Base-by-base conservation (phyloP, 805 yeast genomes). In the Hanseniaspora nectarophila region DNA sequence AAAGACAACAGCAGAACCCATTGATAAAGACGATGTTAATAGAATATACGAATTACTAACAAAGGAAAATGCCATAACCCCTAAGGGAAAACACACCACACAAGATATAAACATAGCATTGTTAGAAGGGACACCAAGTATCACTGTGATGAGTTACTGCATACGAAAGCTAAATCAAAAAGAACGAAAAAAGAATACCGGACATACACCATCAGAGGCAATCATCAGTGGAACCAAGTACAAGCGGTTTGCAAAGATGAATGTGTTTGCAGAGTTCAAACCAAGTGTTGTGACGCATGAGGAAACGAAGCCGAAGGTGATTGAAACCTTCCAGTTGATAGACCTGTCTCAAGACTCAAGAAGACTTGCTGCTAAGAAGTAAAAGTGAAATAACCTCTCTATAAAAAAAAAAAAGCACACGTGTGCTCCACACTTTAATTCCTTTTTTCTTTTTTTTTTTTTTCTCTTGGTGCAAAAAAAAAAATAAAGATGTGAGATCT, bases 331-430 rank as follows among this genome's bases (percentile, higher is more conserved):
- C 33, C 45, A 47, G 26, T 20, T 47, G 13, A 47, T 47, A 29
- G 52, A 47, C n/a, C 20, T 47, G 28, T 47, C 52, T 8, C 33
- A 39, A 8, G 45, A 39, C 33, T 47, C 52, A 1, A 21, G 52
- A 33, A 40, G 31, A 8, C 32, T 47, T 13, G 52, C 52, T n/a
- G 24, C 35, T 12, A 26, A 29, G 26, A 42, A 42, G n/a, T 28
- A 42, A 3, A 10, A n/a, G n/a, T n/a, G n/a, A n/a, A n/a, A n/a
- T n/a, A n/a, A n/a, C n/a, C n/a, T n/a, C n/a, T n/a, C n/a, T n/a
- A n/a, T 4, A 29, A 15, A 3, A 15, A 16, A 34, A 5, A 34
- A 34, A 34, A 34, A 10, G 15, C 10, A 6, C 16, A 32, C 15
- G 15, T 32, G 35, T 13, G 15, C 16, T 13, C 5, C 16, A 5